Base-by-base conservation (phyloP, 495 filamentous ascomycete species). In the Astrothelium subdiscretum region DNA sequence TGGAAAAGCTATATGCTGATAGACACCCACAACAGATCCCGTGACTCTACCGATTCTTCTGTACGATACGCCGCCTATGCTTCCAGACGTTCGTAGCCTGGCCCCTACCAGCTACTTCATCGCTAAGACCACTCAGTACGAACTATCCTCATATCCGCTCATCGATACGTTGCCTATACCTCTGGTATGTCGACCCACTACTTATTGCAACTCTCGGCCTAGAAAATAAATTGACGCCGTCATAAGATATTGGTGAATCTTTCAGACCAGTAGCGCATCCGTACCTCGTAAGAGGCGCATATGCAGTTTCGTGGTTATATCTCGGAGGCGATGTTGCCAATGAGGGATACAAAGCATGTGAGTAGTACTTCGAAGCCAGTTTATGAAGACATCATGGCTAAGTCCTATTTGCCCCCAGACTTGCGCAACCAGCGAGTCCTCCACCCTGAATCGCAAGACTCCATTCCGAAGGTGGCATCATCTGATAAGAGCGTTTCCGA, bases 101-200 rank as follows among this genome's bases (percentile, higher is more conserved):
- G 4, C 15, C 13, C 15, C 29, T 22, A 13, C 15, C 6, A 0
- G 29, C 0, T 58, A 31, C 15, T 13, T 15, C 20, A 6, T 58
- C 15, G 13, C n/a, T 31, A 31, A 58, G 0, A 59, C 60, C 15
- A 32, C 20, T 38, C 57, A 20, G 20, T 67, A n/a, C 59, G 91
- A 64, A 98, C 92, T 20, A 88, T 97, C 70, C 85, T 98, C 66
- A 81, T 90, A 69, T 87, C 87, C 44, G 90, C 91, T 31, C 94
- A 98, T 71, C 88, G 94, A 70, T 97, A 98, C 73, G 90, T 98
- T 63, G 94, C 94, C 65, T 98, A 97, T 76, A 97, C 94, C 15
- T 92, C 88, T 48, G 43, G 43, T 48, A 48, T 1, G 43, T 18
- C 12, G 12, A 5, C 0, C 5, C 12, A 20, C 35, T 48, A n/a